Base-by-base conservation (phyloP, 805 yeast genomes). In the Teunomyces aglyptinius region DNA sequence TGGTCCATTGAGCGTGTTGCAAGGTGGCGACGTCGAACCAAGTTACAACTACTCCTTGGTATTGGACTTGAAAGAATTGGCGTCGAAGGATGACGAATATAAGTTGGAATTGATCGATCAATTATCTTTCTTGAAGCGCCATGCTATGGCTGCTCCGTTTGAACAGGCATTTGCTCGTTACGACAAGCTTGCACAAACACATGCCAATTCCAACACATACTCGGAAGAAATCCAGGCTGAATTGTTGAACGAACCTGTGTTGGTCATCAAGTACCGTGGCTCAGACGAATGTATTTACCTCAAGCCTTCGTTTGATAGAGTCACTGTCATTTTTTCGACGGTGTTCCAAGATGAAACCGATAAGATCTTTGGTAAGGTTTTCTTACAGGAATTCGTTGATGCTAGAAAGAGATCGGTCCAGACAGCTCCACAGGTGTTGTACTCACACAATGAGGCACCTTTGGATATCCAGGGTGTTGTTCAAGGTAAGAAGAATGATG, bases 351-450 rank as follows among this genome's bases (percentile, higher is more conserved):
- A 94, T 68, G 98, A 94, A 67, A 94, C 98, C 3, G 99, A 94
- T 68, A 89, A 88, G 64, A 78, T 87, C 44, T 86, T 89, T 56
- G 95, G 96, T 36, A 89, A 85, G 65, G 96, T 89, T 31, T 89
- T 89, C 61, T 72, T 89, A 52, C 96, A 89, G 64, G 97, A 91
- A 70, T 91, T 91, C 65, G 96, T 90, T 38, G 97, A 91, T 65
- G 97, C 98, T 8, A 83, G 99, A 69, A 87, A 87, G 63, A 81
- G 97, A 66, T 86, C 96, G 4, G 92, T 94, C 50, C 99, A 94
- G 70, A 91, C 94, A 42, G 97, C 98, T 1, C 99, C 99, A 13
- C 99, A 94, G 73, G 99, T 94, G 44, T 78, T 94, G 58, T 91
- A 86, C 61, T 85, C 96, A 5, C 90, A 85, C 62, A 79, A 76